Percentiles rank a stretch among this genome's conserved stretches.
Evolutionary conservation across 208 protist species (phyloP).

Genomic region (Leishmania gerbilli): DNA sequence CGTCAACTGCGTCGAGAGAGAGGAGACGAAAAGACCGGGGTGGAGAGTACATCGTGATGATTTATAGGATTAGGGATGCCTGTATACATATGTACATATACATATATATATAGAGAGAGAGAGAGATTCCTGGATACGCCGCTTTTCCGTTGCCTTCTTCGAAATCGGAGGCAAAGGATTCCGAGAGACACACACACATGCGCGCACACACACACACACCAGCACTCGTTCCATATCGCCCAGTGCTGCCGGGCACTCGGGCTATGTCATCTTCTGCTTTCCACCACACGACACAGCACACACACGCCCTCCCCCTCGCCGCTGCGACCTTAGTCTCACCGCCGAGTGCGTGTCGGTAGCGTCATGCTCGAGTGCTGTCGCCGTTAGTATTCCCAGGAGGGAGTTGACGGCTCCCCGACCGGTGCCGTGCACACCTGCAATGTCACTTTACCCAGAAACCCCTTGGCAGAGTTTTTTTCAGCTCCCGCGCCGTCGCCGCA

Average conservation of each 20-base stretch:
- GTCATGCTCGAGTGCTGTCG: neutral
- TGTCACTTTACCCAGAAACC: conserved; percentile 19
- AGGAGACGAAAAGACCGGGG: neutral
- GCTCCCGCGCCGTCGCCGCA: neutral
- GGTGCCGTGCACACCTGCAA: conserved; percentile 17
- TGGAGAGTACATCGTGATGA: neutral
- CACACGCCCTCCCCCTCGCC: neutral
- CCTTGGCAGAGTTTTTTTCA: neutral
- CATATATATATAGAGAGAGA: neutral
- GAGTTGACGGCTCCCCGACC: neutral
- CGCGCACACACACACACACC: neutral
- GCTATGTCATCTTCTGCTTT: neutral
- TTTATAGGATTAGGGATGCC: neutral
- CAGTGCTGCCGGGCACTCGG: neutral
- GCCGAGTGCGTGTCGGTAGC: neutral
- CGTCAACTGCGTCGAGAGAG: neutral
- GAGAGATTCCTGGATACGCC: too few relatives aligned
- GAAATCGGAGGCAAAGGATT: too few relatives aligned
- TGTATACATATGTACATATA: neutral
- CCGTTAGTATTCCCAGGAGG: neutral
- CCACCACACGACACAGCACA: neutral
- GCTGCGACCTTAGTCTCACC: neutral
- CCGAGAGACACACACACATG: too few relatives aligned
- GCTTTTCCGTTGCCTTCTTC: too few relatives aligned
- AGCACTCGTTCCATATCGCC: neutral